Evolutionary conservation across 225 moss, liverwort and hornwort species (phyloP).

Genomic region (Sphagnum tenellum): DNA sequence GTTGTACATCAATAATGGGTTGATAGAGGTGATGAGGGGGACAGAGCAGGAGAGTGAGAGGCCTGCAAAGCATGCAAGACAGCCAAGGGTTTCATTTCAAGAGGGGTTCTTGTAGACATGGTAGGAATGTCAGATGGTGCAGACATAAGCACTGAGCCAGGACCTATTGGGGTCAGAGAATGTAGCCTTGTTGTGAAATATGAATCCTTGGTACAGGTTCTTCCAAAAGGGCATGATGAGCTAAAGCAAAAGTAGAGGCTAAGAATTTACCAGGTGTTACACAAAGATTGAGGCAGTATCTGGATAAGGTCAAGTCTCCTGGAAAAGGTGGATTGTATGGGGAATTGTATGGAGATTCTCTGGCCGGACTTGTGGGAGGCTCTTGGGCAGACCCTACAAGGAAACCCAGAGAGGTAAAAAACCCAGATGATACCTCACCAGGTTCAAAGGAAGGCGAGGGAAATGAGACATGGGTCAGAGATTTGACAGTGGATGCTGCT

Average conservation of each 20-base stretch:
- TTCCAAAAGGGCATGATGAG: slow-evolving; percentile 84
- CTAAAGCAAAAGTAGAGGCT: slow-evolving; percentile 35
- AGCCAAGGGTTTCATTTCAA: slow-evolving; percentile 72
- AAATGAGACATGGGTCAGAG: slow-evolving; percentile 25
- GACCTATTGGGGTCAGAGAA: slow-evolving; percentile 92
- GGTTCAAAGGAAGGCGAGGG: slow-evolving; percentile 16
- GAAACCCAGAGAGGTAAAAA: slow-evolving; percentile 27
- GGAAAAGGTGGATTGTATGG: slow-evolving; percentile 78
- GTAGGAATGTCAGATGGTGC: slow-evolving; percentile 97
- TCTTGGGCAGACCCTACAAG: slow-evolving; percentile 71
- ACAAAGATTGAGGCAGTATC: slow-evolving; percentile 80
- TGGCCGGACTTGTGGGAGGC: slow-evolving; percentile 72
- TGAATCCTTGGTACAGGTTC: slow-evolving; percentile 90
- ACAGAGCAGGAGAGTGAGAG: slow-evolving; percentile 46
- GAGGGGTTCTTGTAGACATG: slow-evolving; percentile 81
- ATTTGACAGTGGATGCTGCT: slow-evolving; percentile 17
- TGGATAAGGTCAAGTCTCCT: slow-evolving; percentile 93
- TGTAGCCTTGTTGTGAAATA: slow-evolving; percentile 96
- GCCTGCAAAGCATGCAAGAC: slow-evolving; percentile 55
- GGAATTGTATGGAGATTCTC: slow-evolving; percentile 89
- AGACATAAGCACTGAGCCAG: slow-evolving; percentile 94
- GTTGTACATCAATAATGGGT: slow-evolving; percentile 34
- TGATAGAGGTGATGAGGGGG: slow-evolving; percentile 41
- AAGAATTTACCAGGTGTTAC: slow-evolving; percentile 79
- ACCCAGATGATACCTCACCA: slow-evolving; percentile 23